Conservation (phyloP, 1,284 basidiomycete genomes). For the Cystobasidiaceae sp. region DNA sequence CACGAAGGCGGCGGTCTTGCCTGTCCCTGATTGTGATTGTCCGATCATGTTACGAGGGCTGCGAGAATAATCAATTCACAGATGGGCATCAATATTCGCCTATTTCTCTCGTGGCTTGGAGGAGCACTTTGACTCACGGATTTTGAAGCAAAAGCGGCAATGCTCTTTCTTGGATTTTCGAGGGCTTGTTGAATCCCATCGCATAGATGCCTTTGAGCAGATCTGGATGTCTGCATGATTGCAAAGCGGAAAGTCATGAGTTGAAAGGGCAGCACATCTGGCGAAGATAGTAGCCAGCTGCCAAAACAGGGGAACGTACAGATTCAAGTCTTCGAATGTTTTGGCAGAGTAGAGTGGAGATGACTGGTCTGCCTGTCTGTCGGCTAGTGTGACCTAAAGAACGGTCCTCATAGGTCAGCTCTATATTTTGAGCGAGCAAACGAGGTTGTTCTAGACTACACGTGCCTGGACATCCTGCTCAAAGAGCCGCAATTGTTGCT, state of each 20-base stretch:
- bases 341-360: slow-evolving; percentile 92
- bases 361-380: slow-evolving; percentile 93
- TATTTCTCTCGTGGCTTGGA: too few relatives aligned
- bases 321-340: slow-evolving; percentile 86
- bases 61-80: neutral
- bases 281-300: too few relatives aligned
- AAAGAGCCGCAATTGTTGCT: slow-evolving; percentile 26
- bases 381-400: slow-evolving; percentile 97
- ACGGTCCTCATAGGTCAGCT: too few relatives aligned
- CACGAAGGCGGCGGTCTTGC: slow-evolving; percentile 97
- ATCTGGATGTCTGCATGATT: slow-evolving; percentile 72
- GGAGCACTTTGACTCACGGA: too few relatives aligned
- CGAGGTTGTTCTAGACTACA: too few relatives aligned
- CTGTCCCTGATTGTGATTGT: slow-evolving; percentile 97
- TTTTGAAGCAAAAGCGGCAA: slow-evolving; percentile 83
- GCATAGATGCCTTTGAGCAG: slow-evolving; percentile 94
- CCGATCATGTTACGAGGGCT: slow-evolving; percentile 98
- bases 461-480: slow-evolving; percentile 29
- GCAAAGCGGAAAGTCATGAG: too few relatives aligned
- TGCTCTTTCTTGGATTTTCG: slow-evolving; percentile 97
- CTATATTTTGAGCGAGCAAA: too few relatives aligned
- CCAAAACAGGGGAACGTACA: slow-evolving; percentile 62
- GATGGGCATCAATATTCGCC: too few relatives aligned
- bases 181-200: slow-evolving; percentile 95
- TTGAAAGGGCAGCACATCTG: too few relatives aligned